phyloP scores from a whole-genome alignment of 192 early-diverging fungal species.

The Backusella westeae region DNA sequence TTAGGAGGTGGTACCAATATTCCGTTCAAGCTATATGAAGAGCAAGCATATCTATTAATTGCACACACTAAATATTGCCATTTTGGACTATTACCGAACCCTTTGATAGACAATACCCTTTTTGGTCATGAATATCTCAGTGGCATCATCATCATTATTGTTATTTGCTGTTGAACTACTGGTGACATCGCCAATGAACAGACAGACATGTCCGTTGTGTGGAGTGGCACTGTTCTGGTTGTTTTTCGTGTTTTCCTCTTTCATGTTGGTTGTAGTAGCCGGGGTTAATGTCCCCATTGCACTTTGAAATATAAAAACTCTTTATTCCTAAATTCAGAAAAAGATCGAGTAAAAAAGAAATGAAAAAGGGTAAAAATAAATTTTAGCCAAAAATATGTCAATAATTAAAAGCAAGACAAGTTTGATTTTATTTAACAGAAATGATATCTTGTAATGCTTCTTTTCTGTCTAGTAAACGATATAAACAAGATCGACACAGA shows the following conservation, averaged over 20 bases:
- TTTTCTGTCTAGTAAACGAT: not conserved
- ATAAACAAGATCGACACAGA: not conserved
- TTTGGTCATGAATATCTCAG: not conserved
- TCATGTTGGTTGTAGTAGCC: not conserved
- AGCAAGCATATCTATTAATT: not conserved
- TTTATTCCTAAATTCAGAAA: not conserved
- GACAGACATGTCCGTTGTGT: not conserved
- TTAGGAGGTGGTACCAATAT: not conserved
- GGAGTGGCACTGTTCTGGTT: not conserved
- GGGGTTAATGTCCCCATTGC: not conserved
- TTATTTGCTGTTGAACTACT: not conserved
- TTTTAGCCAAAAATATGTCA: not conserved
- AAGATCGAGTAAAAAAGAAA: not conserved
- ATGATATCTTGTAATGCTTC: no score
- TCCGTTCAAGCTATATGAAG: constrained; percentile 9
- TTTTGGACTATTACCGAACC: constrained; percentile 1
- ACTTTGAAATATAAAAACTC: not conserved
- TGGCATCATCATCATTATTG: not conserved
- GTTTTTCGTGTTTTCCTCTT: not conserved
- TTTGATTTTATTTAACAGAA: not conserved
- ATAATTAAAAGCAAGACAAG: not conserved
- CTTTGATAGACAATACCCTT: constrained; percentile 1
- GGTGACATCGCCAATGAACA: not conserved
- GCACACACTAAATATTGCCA: constrained; percentile 1
- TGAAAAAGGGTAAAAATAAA: constrained; percentile 8